Conservation (phyloP, 83 land plant species). For the Thuja plicata region DNA sequence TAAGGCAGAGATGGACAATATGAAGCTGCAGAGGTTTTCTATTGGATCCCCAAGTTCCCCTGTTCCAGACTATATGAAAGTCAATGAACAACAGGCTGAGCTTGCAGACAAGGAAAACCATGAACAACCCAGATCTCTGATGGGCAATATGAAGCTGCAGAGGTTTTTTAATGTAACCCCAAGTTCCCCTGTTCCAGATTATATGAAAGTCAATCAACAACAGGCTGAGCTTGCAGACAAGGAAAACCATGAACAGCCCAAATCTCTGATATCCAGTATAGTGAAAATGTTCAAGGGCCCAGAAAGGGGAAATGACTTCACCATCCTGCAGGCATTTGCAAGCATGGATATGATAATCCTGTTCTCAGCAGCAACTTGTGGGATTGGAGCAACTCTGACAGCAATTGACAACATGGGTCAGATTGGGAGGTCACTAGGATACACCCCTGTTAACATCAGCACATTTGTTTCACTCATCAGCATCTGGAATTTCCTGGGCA, state of each 20-base stretch:
- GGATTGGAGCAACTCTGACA: slow-evolving; percentile 30
- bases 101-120: no score
- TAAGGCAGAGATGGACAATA: slow-evolving; percentile 6
- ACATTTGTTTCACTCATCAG: slow-evolving; percentile 41
- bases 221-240: neutral
- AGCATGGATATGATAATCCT: slow-evolving; percentile 62
- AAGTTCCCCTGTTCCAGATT: no score
- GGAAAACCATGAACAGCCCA: neutral
- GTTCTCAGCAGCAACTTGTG: slow-evolving; percentile 41
- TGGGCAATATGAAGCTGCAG: slow-evolving; percentile 3
- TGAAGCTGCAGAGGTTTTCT: neutral
- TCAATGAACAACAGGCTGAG: neutral
- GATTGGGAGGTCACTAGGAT: slow-evolving; percentile 30
- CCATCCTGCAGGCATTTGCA: slow-evolving; percentile 53
- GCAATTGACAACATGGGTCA: slow-evolving; percentile 25
- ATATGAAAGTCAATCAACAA: no score
- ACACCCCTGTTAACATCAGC: slow-evolving; percentile 24
- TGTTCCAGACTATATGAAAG: no score
- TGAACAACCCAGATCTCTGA: neutral
- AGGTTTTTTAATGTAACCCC: neutral
- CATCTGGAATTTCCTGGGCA: slow-evolving; percentile 51
- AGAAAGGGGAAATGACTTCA: slow-evolving; percentile 36
- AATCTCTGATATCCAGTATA: neutral
- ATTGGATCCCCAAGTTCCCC: neutral
- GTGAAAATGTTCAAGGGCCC: slow-evolving; percentile 19